Conservation (phyloP, 805 yeast species). For the Wickerhamiella brachini region DNA sequence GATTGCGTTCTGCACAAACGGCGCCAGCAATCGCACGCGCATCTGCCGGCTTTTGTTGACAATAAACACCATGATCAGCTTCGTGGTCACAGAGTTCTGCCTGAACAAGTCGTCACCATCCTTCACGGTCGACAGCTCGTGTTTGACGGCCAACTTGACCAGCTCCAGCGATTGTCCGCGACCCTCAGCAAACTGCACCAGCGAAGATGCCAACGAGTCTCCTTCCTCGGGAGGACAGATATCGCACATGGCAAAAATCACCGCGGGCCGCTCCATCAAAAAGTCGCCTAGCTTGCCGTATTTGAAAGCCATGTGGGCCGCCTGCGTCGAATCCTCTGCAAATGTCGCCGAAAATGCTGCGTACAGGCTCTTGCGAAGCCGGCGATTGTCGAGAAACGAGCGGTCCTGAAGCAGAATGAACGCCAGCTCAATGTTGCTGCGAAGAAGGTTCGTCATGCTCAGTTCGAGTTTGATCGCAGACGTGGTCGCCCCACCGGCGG, state of each 20-base stretch:
- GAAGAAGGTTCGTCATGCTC: background rate
- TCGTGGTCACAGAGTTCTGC: slow-evolving; percentile 1
- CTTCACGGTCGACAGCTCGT: background rate
- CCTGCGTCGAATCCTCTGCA: slow-evolving; percentile 7
- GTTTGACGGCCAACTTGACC: background rate
- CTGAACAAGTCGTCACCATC: slow-evolving; percentile 2
- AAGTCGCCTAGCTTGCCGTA: background rate
- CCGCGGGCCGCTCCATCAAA: background rate
- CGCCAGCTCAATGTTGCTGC: slow-evolving; percentile 4
- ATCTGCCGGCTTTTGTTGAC: background rate
- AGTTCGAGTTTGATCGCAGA: background rate
- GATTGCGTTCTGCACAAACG: background rate
- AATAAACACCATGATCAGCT: background rate
- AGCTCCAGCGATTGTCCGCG: slow-evolving; percentile 1
- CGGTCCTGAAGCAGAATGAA: slow-evolving; percentile 1
- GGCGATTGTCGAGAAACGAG: background rate
- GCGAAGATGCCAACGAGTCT: slow-evolving; percentile 1
- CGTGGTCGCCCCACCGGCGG: background rate
- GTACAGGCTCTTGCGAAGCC: slow-evolving; percentile 1
- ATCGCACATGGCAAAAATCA: slow-evolving; percentile 4
- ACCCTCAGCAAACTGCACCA: background rate
- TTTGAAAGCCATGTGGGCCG: slow-evolving; percentile 32
- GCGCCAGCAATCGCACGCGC: background rate
- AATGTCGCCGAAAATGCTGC: background rate
- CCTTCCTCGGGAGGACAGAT: slow-evolving; percentile 4